Evolutionary conservation across 768 basidiomycete species (phyloP), one percentile per base, ranked within the genome.

Genomic region (Saitozyma podzolica): DNA sequence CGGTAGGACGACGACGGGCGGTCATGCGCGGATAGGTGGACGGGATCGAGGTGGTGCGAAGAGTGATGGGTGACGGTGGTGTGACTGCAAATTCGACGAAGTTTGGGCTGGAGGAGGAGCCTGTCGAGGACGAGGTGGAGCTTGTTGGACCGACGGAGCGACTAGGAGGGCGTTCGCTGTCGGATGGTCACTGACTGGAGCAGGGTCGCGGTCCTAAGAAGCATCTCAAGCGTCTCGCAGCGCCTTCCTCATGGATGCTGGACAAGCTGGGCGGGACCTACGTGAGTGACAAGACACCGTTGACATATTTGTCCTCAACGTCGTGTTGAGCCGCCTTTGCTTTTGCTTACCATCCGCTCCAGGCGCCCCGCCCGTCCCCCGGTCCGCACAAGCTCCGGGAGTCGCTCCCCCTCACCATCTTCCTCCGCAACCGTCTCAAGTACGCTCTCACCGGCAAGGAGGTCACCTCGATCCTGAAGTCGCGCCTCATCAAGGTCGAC

Each of bases 341-440:
- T 29, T 29, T 29, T 29, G 29, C 29, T 29, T 29, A 29, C 29
- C 2, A 29, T 5, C 29, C 29, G 29, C 39, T 54, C 10, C 60
- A 78, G 92, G 93, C 93, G 79, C 92, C 93, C 70, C 90, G 92
- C 75, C 94, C 95, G 62, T 96, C 94, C 59, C 89, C 96, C 72
- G 95, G 96, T 84, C 96, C 96, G 76, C 96, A 99, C 84, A 98
- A 93, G 84, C 91, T 96, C 79, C 89, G 95, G 75, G 96, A 98
- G 85, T 97, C 87, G 68, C 91, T 99, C 61, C 96, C 96, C 61
- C 88, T 99, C 74, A 89, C 88, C 62, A 89, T 99, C 80, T 94
- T 99, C 85, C 90, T 98, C 79, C 91, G 95, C 77, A 97, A 98
- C 85, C 87, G 96, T 80, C 88, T 99, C 84, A 98, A 99, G 85